Percentiles rank a stretch among this genome's conserved stretches.
Evolutionary conservation across 192 early-diverging fungal genomes (phyloP).

Genomic region (Rhizoclosmatium sp.): DNA sequence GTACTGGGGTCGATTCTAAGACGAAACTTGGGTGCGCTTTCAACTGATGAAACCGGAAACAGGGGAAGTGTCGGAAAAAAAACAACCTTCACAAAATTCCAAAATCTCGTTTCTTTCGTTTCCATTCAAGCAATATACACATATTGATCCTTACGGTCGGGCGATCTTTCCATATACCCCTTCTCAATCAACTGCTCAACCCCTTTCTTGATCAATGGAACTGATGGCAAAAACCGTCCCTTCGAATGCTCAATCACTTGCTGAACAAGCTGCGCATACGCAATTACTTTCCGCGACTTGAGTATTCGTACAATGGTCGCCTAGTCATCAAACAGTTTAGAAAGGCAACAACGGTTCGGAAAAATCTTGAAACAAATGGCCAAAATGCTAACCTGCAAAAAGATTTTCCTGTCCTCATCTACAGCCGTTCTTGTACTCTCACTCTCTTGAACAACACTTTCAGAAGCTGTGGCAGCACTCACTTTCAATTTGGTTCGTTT

Average conservation of each 20-base stretch:
- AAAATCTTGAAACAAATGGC: too few relatives aligned
- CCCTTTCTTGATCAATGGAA: constrained; percentile 82
- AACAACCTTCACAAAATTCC: neutral
- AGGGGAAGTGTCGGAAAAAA: neutral
- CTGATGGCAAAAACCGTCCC: constrained; percentile 71
- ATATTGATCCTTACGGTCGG: constrained; percentile 67
- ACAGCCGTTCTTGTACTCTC: constrained; percentile 67
- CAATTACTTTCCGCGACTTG: constrained; percentile 75
- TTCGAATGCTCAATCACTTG: constrained; percentile 79
- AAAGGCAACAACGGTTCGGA: constrained; percentile 23
- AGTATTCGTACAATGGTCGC: constrained; percentile 90
- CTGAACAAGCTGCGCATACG: constrained; percentile 74
- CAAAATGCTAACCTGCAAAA: constrained; percentile 61
- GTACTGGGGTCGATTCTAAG: too few relatives aligned
- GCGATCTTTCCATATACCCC: constrained; percentile 74
- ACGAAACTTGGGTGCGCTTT: neutral
- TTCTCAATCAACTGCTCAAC: constrained; percentile 88
- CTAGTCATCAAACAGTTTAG: constrained; percentile 35
- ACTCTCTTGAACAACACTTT: constrained; percentile 67
- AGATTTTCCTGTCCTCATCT: constrained; percentile 81
- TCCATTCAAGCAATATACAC: constrained; percentile 69
- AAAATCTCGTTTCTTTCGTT: neutral
- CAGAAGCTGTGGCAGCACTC: constrained; percentile 58
- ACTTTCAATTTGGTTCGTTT: constrained; percentile 86
- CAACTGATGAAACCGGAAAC: neutral